Conservation (phyloP, 2,329 filamentous ascomycete genomes). For the Rhynchosporium graminicola region DNA sequence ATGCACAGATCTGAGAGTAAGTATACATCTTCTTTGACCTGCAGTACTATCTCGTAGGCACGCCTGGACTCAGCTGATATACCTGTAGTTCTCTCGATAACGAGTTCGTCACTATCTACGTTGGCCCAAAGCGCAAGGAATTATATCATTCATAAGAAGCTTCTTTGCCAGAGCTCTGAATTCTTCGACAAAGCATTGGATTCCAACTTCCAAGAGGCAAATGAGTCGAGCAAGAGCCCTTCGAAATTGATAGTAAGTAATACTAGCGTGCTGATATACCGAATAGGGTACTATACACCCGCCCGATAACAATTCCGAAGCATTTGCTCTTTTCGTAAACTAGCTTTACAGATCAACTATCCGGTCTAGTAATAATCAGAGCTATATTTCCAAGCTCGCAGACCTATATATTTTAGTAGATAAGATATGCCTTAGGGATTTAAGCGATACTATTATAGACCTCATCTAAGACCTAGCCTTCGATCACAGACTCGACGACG, state of each 20-base stretch:
- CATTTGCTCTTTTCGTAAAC: neutral
- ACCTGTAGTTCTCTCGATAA: conserved; percentile 3
- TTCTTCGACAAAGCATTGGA: conserved; percentile 27
- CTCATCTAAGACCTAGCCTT: neutral
- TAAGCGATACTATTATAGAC: conserved; percentile 16
- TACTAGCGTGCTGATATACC: neutral
- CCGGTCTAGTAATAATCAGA: neutral
- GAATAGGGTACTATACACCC: neutral
- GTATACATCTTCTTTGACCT: too few relatives aligned
- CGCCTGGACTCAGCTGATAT: neutral
- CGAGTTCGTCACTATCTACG: conserved; percentile 4
- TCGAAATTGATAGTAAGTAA: neutral
- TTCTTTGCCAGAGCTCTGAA: conserved; percentile 20
- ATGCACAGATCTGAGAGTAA: neutral
- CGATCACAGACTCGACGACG: neutral
- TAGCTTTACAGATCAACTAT: neutral
- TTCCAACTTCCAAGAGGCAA: conserved; percentile 11
- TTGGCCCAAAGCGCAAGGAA: conserved; percentile 14
- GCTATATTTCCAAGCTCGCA: neutral
- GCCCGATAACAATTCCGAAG: neutral
- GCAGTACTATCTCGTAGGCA: too few relatives aligned
- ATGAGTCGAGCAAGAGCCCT: neutral
- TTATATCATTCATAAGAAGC: conserved; percentile 27
- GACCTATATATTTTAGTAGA: conserved; percentile 17
- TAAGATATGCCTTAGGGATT: conserved; percentile 5